These are phyloP conservation scores for Inga leiocalycina DNA, from an alignment of 306 rosid genomes.

Conservation along the genomic window DNA sequence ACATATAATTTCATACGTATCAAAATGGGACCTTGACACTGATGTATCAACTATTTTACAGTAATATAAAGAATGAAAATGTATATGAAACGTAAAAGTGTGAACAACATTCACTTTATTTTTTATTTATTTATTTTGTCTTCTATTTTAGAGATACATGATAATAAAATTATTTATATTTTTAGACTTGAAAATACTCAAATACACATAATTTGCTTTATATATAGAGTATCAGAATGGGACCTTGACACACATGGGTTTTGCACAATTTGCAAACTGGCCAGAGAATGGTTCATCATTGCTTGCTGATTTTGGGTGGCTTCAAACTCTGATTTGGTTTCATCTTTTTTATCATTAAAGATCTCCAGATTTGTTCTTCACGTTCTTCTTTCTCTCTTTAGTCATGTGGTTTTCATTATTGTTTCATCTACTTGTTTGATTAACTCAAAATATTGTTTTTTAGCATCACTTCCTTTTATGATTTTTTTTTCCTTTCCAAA, in stretches of 20 bases:
- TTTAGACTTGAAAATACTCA: not conserved
- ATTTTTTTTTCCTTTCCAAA: not conserved
- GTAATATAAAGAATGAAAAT: not conserved
- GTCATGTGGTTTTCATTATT: not conserved
- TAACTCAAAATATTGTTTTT: not conserved
- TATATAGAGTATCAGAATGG: constrained; percentile 33
- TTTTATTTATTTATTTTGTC: not conserved
- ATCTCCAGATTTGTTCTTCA: constrained; percentile 10
- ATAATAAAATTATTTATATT: too few relatives aligned
- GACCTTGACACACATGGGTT: constrained; percentile 53
- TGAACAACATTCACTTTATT: not conserved
- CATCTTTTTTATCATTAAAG: constrained; percentile 45
- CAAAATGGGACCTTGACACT: not conserved
- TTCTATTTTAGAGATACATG: not conserved
- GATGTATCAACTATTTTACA: not conserved
- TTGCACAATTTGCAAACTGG: constrained; percentile 37
- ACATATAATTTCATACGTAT: not conserved
- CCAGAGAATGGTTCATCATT: constrained; percentile 53
- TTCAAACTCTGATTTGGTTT: constrained; percentile 48
- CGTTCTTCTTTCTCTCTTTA: constrained; percentile 2
- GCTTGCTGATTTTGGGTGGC: constrained; percentile 47
- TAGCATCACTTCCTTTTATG: not conserved
- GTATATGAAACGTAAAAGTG: not conserved
- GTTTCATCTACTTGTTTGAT: not conserved
- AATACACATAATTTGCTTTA: not conserved